Conservation (phyloP, 148 eudicot genomes). For the Chenopodium suecicum region DNA sequence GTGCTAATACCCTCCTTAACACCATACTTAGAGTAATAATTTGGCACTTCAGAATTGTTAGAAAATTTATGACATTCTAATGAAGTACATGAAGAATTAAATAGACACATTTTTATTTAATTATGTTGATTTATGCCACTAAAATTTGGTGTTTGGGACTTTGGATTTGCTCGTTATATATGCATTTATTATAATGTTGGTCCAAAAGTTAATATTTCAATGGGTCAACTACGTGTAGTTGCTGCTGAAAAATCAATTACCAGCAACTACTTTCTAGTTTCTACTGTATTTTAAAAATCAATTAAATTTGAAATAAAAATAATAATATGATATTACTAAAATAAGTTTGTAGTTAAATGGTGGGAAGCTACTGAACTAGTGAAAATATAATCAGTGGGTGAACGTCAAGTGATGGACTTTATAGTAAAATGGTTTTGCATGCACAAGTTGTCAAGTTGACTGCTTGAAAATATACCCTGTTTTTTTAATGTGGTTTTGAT, state of each 20-base stretch:
- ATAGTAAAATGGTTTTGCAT: background rate
- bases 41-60: background rate
- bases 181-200: background rate
- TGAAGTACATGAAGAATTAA: background rate
- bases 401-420: background rate
- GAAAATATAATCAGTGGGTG: background rate
- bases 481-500: background rate
- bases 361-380: background rate
- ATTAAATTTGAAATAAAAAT: background rate
- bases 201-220: background rate
- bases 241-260: background rate
- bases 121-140: background rate
- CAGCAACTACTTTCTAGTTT: background rate
- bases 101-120: background rate
- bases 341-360: background rate
- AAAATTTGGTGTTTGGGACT: background rate
- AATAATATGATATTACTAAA: background rate
- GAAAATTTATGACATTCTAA: background rate
- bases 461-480: too few species aligned
- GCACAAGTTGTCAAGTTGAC: background rate
- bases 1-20: background rate
- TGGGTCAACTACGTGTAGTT: background rate
- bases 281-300: too few species aligned
- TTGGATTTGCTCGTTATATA: background rate
- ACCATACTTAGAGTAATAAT: background rate